Evolutionary conservation across 495 filamentous ascomycete species (phyloP).

Genomic region (Alectoria sarmentosa): DNA sequence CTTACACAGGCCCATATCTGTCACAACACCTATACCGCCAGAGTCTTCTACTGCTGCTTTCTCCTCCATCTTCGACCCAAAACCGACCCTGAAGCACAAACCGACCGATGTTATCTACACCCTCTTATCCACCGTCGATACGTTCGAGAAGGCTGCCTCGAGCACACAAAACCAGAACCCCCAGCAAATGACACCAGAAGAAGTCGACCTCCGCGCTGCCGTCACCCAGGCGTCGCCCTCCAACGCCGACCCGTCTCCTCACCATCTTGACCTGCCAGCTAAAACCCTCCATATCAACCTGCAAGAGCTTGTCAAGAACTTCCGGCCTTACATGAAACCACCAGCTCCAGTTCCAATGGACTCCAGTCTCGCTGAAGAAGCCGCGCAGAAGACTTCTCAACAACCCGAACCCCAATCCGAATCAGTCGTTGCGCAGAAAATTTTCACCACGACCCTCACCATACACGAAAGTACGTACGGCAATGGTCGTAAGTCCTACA

Average conservation of each 20-base stretch:
- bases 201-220: slow-evolving; percentile 41
- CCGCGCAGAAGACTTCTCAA: slow-evolving; percentile 16
- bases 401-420: slow-evolving; percentile 23
- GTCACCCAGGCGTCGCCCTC: slow-evolving; percentile 40
- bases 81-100: slow-evolving; percentile 41
- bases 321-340: slow-evolving; percentile 71
- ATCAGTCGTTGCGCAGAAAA: slow-evolving; percentile 37
- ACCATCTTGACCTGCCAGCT: slow-evolving; percentile 29
- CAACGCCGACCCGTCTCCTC: slow-evolving; percentile 36
- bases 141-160: slow-evolving; percentile 57
- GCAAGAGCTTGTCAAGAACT: slow-evolving; percentile 50
- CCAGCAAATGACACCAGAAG: slow-evolving; percentile 28
- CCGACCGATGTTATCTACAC: slow-evolving; percentile 68
- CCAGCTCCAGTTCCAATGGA: slow-evolving; percentile 60
- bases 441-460: slow-evolving; percentile 73
- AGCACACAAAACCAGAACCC: slow-evolving; percentile 30
- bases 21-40: slow-evolving; percentile 71
- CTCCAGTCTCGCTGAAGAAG: slow-evolving; percentile 16
- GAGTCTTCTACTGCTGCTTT: slow-evolving; percentile 65
- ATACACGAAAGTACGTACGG: slow-evolving; percentile 69
- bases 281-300: slow-evolving; percentile 39
- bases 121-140: slow-evolving; percentile 62
- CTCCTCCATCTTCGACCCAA: slow-evolving; percentile 65
- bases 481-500: slow-evolving; percentile 59
- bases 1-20: slow-evolving; percentile 86